These are phyloP conservation scores for Arthroderma sp. DNA, from an alignment of 2,329 filamentous ascomycete genomes.

Conservation along the genomic window DNA sequence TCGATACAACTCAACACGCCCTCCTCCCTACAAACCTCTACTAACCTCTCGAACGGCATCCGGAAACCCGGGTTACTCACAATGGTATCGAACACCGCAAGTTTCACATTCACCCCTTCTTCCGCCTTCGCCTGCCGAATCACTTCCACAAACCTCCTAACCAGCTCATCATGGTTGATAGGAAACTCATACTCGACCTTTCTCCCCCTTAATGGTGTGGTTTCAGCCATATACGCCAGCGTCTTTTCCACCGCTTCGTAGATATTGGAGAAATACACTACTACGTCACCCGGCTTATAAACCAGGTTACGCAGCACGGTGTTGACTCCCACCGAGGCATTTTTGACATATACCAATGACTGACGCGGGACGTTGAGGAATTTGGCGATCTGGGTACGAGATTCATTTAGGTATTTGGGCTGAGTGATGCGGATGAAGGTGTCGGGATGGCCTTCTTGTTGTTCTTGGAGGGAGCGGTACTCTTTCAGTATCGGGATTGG, in stretches of 20 bases:
- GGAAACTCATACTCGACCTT: constrained; percentile 56
- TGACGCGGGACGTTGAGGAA: constrained; percentile 53
- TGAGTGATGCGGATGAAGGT: constrained; percentile 60
- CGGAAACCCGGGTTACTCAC: constrained; percentile 64
- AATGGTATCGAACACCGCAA: constrained; percentile 70
- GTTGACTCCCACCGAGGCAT: constrained; percentile 60
- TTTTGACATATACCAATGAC: constrained; percentile 63
- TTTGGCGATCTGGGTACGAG: constrained; percentile 50
- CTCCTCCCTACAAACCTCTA: constrained; percentile 49
- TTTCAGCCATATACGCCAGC: constrained; percentile 59
- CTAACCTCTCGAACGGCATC: constrained; percentile 63
- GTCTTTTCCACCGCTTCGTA: constrained; percentile 69
- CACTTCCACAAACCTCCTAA: constrained; percentile 46
- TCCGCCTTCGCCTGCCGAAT: constrained; percentile 41
- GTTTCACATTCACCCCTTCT: constrained; percentile 48
- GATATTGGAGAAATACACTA: constrained; percentile 64
- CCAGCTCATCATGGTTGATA: constrained; percentile 52
- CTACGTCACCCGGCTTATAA: constrained; percentile 56
- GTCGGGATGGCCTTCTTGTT: constrained; percentile 57
- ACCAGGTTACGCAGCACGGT: constrained; percentile 62
- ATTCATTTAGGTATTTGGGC: constrained; percentile 48
- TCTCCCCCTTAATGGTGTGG: constrained; percentile 35
- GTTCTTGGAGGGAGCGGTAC: constrained; percentile 52
- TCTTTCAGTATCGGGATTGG: constrained; percentile 49
- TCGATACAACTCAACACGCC: constrained; percentile 65